A percentile compares a stretch with the other conserved stretches of the same genome.
Evolutionary conservation across 257 asterid species (phyloP).

Genomic region (Solanum peruvianum): DNA sequence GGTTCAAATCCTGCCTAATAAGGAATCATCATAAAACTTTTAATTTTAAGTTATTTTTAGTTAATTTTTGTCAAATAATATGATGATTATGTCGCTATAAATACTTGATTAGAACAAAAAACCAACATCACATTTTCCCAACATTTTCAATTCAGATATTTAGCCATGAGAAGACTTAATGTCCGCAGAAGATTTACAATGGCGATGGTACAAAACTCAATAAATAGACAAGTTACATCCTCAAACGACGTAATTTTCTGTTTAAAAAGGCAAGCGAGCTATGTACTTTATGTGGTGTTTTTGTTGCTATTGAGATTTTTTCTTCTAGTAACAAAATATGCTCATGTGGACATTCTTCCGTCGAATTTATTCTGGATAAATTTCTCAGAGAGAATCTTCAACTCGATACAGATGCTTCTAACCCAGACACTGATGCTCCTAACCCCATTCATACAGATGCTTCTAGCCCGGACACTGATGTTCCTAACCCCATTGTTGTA

Average conservation of each 20-base stretch:
- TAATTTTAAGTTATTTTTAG: background rate
- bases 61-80: background rate
- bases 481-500: background rate
- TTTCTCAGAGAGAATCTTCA: background rate
- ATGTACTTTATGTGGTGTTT: background rate
- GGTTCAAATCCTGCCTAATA: background rate
- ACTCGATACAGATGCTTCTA: too few relatives aligned
- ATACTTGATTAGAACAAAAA: background rate
- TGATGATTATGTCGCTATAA: background rate
- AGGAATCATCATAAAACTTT: background rate
- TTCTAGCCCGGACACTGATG: too few relatives aligned
- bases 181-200: background rate
- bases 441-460: background rate
- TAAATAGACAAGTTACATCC: background rate
- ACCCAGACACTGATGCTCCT: too few relatives aligned
- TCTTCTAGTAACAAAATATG: background rate
- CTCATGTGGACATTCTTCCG: background rate
- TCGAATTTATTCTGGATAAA: background rate
- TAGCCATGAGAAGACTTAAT: background rate
- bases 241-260: background rate
- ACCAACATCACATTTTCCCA: background rate
- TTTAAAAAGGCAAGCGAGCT: background rate
- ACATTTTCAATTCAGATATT: background rate
- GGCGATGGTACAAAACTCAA: background rate
- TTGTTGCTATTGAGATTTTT: background rate